Evolutionary conservation across 2,329 filamentous ascomycete species (phyloP).

Genomic region (Neofusicoccum sp.): DNA sequence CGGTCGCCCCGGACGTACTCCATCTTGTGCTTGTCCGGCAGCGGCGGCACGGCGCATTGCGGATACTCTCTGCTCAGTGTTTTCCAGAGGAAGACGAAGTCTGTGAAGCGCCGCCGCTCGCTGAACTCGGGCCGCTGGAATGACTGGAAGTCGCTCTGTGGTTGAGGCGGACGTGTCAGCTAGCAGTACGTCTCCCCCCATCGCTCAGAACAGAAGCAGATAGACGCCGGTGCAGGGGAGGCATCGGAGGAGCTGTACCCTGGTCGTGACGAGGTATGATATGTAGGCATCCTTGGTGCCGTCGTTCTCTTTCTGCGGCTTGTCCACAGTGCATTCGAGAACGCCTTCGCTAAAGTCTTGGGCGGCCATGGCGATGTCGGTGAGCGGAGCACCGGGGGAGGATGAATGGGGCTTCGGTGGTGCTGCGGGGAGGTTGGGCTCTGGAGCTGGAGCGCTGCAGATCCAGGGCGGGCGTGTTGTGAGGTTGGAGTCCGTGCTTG

Average conservation of each 20-base stretch:
- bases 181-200: not conserved
- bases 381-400: not conserved
- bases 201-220: not conserved
- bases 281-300: constrained; percentile 96
- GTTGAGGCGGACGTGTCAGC: not conserved
- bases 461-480: constrained; percentile 17
- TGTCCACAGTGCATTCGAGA: constrained; percentile 78
- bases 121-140: constrained; percentile 79
- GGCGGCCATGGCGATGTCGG: constrained; percentile 16
- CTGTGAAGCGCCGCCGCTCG: constrained; percentile 89
- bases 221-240: not conserved
- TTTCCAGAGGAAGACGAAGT: constrained; percentile 96
- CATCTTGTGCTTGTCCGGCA: constrained; percentile 99
- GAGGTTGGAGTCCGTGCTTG: constrained; percentile 17
- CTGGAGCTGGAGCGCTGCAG: constrained; percentile 15
- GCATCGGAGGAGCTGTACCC: constrained; percentile 52
- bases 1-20: constrained; percentile 96
- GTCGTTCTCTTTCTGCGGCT: constrained; percentile 91
- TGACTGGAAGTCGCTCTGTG: constrained; percentile 85
- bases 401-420: not conserved
- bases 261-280: constrained; percentile 89
- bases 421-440: constrained; percentile 9
- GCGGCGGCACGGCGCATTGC: constrained; percentile 85
- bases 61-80: constrained; percentile 83
- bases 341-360: constrained; percentile 55